Base-by-base conservation (phyloP, 2,329 filamentous ascomycete species). In the Aspergillus japonicus region DNA sequence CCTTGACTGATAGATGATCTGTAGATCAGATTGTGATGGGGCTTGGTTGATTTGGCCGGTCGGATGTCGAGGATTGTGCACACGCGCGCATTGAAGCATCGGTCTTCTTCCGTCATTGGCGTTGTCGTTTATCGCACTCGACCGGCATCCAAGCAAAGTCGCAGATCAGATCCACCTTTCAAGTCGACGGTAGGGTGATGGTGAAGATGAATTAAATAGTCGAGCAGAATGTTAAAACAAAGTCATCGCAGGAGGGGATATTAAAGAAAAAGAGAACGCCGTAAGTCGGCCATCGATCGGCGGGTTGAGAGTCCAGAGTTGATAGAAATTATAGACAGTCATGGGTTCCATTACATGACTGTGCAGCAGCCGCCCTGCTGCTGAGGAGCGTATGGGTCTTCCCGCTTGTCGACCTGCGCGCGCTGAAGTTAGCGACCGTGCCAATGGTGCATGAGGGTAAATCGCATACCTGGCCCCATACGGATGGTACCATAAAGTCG, bases 401-500 rank as follows among this genome's bases (percentile, higher is more conserved):
- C 95, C 77, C 90, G 89, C 83, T 92, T 94, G 74, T 96, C 92
- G 66, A 98, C 92, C 84, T 87, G 50, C 42, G 54, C 44, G 16
- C 33, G 35, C 24, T 50, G 35, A 19, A 44, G 16, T 62, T 64
- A 66, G 62, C 35, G 19, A 47, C 57, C 51, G 19, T 26, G 14
- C 14, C 23, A 26, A 42, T 23, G 23, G 23, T 23, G 23, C 23
- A 23, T 2, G 23, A 23, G 23, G 23, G 23, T 23, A 23, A 23
- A 61, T 65, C 63, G 67, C 72, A 71, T 81, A 88, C 86, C 62
- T 89, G 86, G 68, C 94, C 94, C 95, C 95, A 99, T 77, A 96
- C 91, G 56, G 92, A 96, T 54, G 93, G 93, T 59, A 98, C 93
- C 95, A 99, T 98, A 82, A 96, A 98, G 78, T 99, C 95, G 78